phyloP scores from a whole-genome alignment of 2,329 filamentous ascomycete species.

The Paraphoma sp. region DNA sequence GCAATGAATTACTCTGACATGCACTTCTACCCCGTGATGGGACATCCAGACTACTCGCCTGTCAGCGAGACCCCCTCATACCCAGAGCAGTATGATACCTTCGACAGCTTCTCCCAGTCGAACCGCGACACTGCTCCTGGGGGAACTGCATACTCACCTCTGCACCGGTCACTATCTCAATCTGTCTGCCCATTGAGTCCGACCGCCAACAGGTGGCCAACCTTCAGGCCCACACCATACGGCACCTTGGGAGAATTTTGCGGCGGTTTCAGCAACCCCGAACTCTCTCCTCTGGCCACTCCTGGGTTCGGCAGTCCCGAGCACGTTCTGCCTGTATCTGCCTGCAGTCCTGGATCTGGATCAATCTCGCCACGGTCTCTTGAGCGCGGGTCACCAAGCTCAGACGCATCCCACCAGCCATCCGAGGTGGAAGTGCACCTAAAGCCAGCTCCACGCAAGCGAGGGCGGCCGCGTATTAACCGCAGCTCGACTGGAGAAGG shows the following conservation, averaged over 20 bases:
- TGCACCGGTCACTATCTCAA: not conserved
- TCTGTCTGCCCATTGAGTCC: too few relatives aligned
- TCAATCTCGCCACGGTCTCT: not conserved
- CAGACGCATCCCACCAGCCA: not conserved
- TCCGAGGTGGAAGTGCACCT: not conserved
- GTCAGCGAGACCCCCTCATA: not conserved
- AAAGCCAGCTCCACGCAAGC: not conserved
- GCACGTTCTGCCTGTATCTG: not conserved
- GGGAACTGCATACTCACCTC: not conserved
- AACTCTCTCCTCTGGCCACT: not conserved
- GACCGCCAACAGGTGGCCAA: not conserved
- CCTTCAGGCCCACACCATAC: not conserved
- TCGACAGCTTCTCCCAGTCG: not conserved
- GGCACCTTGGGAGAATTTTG: not conserved
- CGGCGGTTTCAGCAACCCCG: not conserved
- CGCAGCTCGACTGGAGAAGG: not conserved
- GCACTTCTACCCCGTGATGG: not conserved
- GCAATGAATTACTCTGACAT: not conserved
- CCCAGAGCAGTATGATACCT: not conserved
- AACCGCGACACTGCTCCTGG: not conserved
- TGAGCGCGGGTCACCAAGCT: not conserved
- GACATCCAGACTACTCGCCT: not conserved
- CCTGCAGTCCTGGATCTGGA: not conserved
- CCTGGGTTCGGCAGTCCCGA: not conserved
- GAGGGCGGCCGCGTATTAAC: not conserved